phyloP scores from a whole-genome alignment of 495 filamentous ascomycete species.

The Tuber magnatum region DNA sequence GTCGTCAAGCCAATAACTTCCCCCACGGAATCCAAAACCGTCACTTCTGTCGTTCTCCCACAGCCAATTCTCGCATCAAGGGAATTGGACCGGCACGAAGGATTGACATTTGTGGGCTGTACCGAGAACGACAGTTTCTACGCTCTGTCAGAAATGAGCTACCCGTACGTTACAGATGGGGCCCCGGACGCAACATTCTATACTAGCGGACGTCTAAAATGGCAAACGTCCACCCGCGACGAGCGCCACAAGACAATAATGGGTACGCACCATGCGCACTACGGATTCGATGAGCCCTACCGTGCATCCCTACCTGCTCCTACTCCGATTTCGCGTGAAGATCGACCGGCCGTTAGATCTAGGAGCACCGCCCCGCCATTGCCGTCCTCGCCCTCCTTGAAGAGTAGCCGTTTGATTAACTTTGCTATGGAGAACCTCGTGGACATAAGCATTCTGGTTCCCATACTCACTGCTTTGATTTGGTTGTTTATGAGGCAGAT shows the following conservation, averaged over 20 bases:
- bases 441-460: constrained; percentile 32
- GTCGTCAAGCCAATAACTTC: constrained; percentile 61
- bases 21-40: constrained; percentile 51
- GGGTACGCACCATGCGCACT: constrained; percentile 33
- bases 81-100: constrained; percentile 50
- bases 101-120: constrained; percentile 67
- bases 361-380: constrained; percentile 26
- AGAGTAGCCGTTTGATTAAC: constrained; percentile 28
- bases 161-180: constrained; percentile 51
- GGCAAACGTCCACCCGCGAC: constrained; percentile 24
- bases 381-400: constrained; percentile 31
- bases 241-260: constrained; percentile 36
- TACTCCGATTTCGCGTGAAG: constrained; percentile 10
- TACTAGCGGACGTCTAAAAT: constrained; percentile 14
- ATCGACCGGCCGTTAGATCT: constrained; percentile 24
- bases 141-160: constrained; percentile 79
- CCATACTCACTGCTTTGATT: background rate
- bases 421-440: constrained; percentile 31
- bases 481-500: constrained; percentile 1
- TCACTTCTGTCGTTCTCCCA: constrained; percentile 68
- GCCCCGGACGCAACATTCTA: constrained; percentile 36
- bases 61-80: constrained; percentile 57
- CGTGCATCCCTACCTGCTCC: constrained; percentile 30
- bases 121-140: constrained; percentile 85
- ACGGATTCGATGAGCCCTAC: constrained; percentile 25